Percentiles rank a stretch among this genome's conserved stretches.
phyloP scores from a whole-genome alignment of 2,329 filamentous ascomycete species.

The Monosporascus sp. region DNA sequence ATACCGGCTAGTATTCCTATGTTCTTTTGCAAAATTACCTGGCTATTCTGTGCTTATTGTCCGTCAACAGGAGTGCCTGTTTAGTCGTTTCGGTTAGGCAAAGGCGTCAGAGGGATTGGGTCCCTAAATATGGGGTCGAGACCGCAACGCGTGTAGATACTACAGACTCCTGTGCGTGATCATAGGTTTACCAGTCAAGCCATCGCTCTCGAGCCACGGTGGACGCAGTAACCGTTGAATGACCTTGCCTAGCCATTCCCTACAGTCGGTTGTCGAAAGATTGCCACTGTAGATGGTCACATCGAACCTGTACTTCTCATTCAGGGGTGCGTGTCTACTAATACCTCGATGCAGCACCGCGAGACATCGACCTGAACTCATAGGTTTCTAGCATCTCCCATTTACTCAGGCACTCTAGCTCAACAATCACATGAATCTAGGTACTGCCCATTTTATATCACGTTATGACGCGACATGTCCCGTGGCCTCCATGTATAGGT shows the following conservation, averaged over 20 bases:
- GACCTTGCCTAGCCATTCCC: neutral
- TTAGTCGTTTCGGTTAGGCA: neutral
- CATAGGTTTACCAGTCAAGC: neutral
- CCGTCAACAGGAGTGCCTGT: too few species aligned
- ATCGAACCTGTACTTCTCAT: neutral
- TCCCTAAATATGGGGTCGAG: neutral
- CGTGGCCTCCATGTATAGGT: slow-evolving; percentile 4
- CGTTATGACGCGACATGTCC: neutral
- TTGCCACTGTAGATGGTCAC: neutral
- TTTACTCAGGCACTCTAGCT: too few species aligned
- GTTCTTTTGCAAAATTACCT: too few species aligned
- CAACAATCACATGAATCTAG: too few species aligned
- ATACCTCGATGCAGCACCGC: too few species aligned
- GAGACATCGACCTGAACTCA: too few species aligned
- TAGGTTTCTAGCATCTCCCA: too few species aligned
- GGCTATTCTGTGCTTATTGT: too few species aligned
- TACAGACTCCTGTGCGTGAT: neutral
- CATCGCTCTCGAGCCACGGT: neutral
- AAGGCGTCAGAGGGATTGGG: neutral
- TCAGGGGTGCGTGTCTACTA: neutral
- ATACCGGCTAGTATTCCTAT: too few species aligned
- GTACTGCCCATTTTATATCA: too few species aligned
- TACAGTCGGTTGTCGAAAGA: neutral
- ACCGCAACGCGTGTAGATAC: neutral
- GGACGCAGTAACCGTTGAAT: neutral